Percentiles rank a stretch among this genome's conserved stretches.
Conservation (phyloP, 2,329 filamentous ascomycete species). For the Trichoderma arundinaceum region DNA sequence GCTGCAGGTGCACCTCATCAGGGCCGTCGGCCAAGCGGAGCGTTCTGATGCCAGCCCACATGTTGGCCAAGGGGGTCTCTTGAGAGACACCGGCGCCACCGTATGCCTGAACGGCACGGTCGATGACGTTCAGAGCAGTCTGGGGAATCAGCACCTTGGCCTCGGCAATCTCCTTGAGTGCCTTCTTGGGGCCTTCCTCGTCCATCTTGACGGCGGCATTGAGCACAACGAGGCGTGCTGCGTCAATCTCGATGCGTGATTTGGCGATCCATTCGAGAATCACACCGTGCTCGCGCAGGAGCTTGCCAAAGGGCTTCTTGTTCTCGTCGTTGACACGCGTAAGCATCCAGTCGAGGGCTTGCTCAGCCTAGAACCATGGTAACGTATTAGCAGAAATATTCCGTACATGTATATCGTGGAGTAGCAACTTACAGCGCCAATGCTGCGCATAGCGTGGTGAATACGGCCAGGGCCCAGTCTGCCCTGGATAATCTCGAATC, state of each 20-base stretch:
- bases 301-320: conserved; percentile 91
- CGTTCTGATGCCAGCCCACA: conserved; percentile 83
- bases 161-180: conserved; percentile 90
- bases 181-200: conserved; percentile 82
- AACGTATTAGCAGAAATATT: not conserved
- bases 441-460: conserved; percentile 95
- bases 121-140: conserved; percentile 83
- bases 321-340: conserved; percentile 89
- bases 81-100: conserved; percentile 90
- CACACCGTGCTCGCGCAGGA: conserved; percentile 85
- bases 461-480: conserved; percentile 94
- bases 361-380: conserved; percentile 65
- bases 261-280: conserved; percentile 94
- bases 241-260: conserved; percentile 91
- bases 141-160: conserved; percentile 91
- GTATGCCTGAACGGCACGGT: conserved; percentile 91
- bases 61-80: conserved; percentile 86
- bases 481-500: conserved; percentile 98
- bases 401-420: not conserved
- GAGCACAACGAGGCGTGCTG: conserved; percentile 85
- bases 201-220: conserved; percentile 98
- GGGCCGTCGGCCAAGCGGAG: conserved; percentile 89
- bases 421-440: conserved; percentile 70
- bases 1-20: conserved; percentile 90
- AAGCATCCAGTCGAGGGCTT: conserved; percentile 92